Evolutionary conservation across 345 rosid species (phyloP), one percentile per base, ranked within the genome.

Genomic region (Punica granatum): DNA sequence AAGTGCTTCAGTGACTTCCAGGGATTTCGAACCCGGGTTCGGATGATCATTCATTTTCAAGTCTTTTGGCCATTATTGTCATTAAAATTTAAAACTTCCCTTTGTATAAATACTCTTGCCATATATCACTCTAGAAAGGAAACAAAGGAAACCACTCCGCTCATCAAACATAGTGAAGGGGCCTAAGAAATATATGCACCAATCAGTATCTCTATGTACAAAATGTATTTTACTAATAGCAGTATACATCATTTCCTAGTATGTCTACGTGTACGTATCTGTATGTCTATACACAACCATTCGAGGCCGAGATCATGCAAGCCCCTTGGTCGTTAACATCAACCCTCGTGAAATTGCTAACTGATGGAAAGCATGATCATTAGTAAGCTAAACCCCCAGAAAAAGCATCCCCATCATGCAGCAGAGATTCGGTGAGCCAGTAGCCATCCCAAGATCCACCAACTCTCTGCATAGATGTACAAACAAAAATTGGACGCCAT

Each of bases 371-470:
- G 13, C 13, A 14, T 19, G 3, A 46, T 13, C 6, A 19, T 84
- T 76, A 93, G 79, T 89, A 93, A 74, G 96, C 97, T 82, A 93
- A 72, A 18, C 94, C 96, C 67, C 98, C 90, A 12, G 90, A 68
- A 74, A 93, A 90, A 39, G 84, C 84, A 79, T 90, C 86, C 65
- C 98, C 96, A 30, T 93, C 98, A 41, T 87, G 89, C 67, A 83
- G 92, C 51, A 93, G 65, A 67, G 96, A 90, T 76, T 90, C 98
- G 9, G 97, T 90, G 62, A 90, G 78, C 96, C 98, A 90, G 78
- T 90, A 93, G 56, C 97, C 98, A 75, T 93, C 98, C 96, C 96
- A 87, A 13, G 83, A 89, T 69, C 97, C 92, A 23, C 98, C 98
- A 60, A 90, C 76, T 72, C 88, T 81, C 97, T 89, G 88, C 78